Conservation (phyloP, 768 basidiomycete species). For the Serendipita vermifera region DNA sequence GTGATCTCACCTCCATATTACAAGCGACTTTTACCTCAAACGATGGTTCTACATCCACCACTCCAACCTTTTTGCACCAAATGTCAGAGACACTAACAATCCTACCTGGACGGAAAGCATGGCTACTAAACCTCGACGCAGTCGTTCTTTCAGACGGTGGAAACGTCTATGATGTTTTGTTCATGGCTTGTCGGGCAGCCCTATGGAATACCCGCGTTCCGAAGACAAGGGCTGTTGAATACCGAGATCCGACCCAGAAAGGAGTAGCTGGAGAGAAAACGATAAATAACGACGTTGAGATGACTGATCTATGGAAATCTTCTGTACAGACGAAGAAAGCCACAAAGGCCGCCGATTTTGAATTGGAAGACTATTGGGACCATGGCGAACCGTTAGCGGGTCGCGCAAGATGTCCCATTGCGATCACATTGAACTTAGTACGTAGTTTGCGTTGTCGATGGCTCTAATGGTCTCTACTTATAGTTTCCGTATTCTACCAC, state of each 20-base stretch:
- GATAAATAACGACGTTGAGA: constrained; percentile 40
- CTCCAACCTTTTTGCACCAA: neutral
- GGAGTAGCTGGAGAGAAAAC: constrained; percentile 35
- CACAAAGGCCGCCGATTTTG: constrained; percentile 56
- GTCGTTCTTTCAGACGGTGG: constrained; percentile 62
- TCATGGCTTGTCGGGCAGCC: constrained; percentile 66
- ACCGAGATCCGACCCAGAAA: constrained; percentile 41
- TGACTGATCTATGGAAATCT: constrained; percentile 13
- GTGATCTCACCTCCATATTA: constrained; percentile 53
- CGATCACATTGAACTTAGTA: constrained; percentile 67
- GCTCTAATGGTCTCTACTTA: neutral
- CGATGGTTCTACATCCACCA: neutral
- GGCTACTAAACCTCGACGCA: constrained; percentile 66
- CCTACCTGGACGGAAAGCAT: constrained; percentile 48
- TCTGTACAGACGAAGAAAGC: constrained; percentile 5
- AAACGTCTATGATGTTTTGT: constrained; percentile 62
- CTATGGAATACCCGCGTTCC: constrained; percentile 75
- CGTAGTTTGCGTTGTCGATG: constrained; percentile 18
- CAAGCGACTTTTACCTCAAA: constrained; percentile 49
- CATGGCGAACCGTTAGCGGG: constrained; percentile 57
- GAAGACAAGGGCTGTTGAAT: constrained; percentile 55
- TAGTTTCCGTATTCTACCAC: neutral
- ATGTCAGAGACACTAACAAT: constrained; percentile 40
- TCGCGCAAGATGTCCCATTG: constrained; percentile 58
- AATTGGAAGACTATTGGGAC: constrained; percentile 79